phyloP scores from a whole-genome alignment of 73 alveolate species.

The Tetrahymena borealis region DNA sequence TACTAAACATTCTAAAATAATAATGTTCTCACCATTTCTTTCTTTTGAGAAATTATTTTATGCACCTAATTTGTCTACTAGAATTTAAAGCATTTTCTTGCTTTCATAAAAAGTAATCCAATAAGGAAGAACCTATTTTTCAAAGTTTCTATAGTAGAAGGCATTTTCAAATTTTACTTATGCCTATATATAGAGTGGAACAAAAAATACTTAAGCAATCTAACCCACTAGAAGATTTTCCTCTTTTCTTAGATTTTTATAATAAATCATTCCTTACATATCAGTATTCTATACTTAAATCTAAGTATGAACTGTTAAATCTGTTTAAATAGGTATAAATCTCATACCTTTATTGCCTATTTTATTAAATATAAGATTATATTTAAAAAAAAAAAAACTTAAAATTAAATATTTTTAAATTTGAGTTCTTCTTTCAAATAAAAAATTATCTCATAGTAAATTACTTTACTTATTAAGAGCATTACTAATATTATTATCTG shows the following conservation, averaged over 20 bases:
- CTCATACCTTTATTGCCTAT: not conserved
- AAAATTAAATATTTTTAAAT: too few species aligned
- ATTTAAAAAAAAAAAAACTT: not conserved
- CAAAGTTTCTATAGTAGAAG: not conserved
- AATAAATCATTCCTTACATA: not conserved
- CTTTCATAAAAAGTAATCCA: not conserved
- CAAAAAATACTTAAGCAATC: not conserved
- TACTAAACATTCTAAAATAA: not conserved
- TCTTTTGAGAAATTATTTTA: not conserved
- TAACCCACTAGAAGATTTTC: not conserved
- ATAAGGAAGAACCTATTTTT: not conserved
- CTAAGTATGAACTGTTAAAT: not conserved
- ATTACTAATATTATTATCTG: too few species aligned
- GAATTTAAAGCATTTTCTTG: not conserved
- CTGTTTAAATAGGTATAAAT: not conserved
- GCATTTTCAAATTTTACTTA: not conserved
- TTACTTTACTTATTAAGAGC: too few species aligned
- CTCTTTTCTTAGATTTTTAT: not conserved
- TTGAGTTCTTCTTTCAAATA: too few species aligned
- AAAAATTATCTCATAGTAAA: too few species aligned
- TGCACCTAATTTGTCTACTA: not conserved
- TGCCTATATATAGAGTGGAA: not conserved
- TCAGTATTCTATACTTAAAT: not conserved
- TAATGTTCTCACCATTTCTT: not conserved
- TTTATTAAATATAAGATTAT: not conserved